phyloP scores from a whole-genome alignment of 2,329 filamentous ascomycete species.

The Fusarium sulawesiense region DNA sequence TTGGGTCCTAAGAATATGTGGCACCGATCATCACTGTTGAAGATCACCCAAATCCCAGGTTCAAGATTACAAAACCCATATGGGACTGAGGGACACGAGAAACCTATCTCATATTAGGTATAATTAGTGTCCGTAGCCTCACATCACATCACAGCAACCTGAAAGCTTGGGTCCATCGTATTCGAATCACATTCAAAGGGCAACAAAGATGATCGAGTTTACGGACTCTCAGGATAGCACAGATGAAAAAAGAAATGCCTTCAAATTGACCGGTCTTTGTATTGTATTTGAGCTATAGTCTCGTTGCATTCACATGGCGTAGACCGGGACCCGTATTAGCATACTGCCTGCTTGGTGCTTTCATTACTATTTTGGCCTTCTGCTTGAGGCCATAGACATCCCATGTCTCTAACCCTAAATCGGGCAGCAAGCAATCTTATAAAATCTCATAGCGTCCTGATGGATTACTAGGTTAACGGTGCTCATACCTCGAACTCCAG shows the following conservation, averaged over 20 bases:
- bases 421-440: background rate
- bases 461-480: background rate
- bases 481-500: slow-evolving; percentile 9
- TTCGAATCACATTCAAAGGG: background rate
- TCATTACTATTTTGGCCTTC: background rate
- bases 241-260: no score
- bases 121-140: background rate
- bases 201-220: background rate
- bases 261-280: background rate
- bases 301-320: background rate
- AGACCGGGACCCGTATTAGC: background rate
- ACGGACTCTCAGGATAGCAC: background rate
- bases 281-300: background rate
- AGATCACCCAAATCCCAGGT: background rate
- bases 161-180: background rate
- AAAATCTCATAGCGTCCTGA: background rate
- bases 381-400: background rate
- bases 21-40: background rate
- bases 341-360: background rate
- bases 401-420: background rate
- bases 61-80: background rate
- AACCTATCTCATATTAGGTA: background rate
- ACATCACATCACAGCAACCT: background rate
- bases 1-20: background rate
- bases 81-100: background rate